phyloP scores from a whole-genome alignment of 345 rosid genomes.

The Camelina sativa region DNA sequence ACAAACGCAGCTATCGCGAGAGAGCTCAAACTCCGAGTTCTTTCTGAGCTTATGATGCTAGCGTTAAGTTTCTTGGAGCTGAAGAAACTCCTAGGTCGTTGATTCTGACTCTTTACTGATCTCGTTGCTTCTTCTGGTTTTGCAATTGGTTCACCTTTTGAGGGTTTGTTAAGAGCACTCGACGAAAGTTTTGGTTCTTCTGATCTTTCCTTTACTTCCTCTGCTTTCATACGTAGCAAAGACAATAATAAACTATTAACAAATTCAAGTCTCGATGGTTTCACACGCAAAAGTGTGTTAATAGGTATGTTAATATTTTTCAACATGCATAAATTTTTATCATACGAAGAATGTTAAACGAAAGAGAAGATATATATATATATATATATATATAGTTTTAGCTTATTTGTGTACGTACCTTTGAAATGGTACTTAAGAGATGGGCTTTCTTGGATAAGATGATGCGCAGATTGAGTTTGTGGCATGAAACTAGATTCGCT shows the following conservation, averaged over 20 bases:
- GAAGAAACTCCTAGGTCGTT: constrained; percentile 43
- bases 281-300: background rate
- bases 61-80: constrained; percentile 59
- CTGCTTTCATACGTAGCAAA: constrained; percentile 17
- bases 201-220: constrained; percentile 21
- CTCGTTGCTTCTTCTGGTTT: constrained; percentile 30
- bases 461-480: constrained; percentile 15
- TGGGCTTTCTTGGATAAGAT: constrained; percentile 22
- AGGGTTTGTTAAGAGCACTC: constrained; percentile 10
- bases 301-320: too few relatives aligned
- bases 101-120: constrained; percentile 30
- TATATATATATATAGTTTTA: background rate
- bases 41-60: constrained; percentile 61
- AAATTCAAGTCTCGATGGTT: background rate
- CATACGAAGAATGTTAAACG: too few relatives aligned
- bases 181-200: constrained; percentile 33
- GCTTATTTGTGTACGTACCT: constrained; percentile 15
- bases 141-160: constrained; percentile 10
- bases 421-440: constrained; percentile 40
- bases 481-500: constrained; percentile 36
- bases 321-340: too few relatives aligned
- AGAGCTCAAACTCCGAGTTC: constrained; percentile 59
- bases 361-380: too few relatives aligned
- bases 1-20: constrained; percentile 61
- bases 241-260: background rate